Evolutionary conservation across 768 basidiomycete genomes (phyloP).

Genomic region (Xerocomus brunneocitrinus): DNA sequence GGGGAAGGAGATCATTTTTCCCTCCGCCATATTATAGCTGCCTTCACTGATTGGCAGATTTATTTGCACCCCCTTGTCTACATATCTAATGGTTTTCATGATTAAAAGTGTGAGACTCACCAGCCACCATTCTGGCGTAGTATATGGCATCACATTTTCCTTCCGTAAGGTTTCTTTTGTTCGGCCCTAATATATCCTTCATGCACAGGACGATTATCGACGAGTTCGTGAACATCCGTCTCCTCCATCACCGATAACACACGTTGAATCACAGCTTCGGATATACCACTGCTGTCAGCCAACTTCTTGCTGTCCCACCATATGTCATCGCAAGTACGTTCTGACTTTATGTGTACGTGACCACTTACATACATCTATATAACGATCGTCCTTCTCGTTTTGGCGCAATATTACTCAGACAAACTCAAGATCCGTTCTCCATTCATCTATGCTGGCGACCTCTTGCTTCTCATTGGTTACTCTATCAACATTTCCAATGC

Average conservation of each 20-base stretch:
- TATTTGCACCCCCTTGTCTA: constrained; percentile 9
- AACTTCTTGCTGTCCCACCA: constrained; percentile 65
- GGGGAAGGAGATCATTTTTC: constrained; percentile 52
- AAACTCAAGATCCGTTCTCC: constrained; percentile 48
- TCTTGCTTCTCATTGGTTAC: constrained; percentile 54
- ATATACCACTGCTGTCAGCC: constrained; percentile 49
- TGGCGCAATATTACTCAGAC: constrained; percentile 60
- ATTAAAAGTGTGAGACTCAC: neutral
- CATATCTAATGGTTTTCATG: constrained; percentile 43
- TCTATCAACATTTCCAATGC: constrained; percentile 57
- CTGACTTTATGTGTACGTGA: neutral
- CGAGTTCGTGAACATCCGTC: constrained; percentile 26
- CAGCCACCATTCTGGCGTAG: constrained; percentile 28
- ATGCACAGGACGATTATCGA: constrained; percentile 53
- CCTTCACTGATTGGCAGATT: constrained; percentile 63
- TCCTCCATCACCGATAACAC: neutral
- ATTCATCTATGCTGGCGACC: constrained; percentile 51
- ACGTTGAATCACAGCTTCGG: constrained; percentile 46
- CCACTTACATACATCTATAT: neutral
- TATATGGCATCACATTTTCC: constrained; percentile 70
- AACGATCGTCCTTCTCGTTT: constrained; percentile 51
- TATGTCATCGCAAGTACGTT: constrained; percentile 58
- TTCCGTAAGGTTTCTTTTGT: constrained; percentile 46
- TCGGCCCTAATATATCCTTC: neutral
- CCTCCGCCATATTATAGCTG: constrained; percentile 47